Conservation (phyloP, 495 filamentous ascomycete genomes). For the Terfezia boudieri region DNA sequence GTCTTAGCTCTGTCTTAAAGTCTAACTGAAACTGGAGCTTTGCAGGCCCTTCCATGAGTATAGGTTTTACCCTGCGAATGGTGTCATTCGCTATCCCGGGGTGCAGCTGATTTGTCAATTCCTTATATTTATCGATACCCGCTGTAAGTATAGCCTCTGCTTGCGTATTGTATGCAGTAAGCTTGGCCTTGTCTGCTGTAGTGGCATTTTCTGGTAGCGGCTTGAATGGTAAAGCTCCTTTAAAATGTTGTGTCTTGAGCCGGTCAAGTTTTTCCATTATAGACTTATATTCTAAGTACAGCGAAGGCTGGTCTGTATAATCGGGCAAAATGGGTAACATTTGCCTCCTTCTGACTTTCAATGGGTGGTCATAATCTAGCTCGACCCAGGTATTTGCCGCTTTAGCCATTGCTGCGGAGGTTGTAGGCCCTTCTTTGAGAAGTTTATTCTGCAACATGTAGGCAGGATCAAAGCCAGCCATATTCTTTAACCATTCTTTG, state of each 20-base stretch:
- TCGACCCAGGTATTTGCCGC: neutral
- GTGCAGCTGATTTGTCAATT: neutral
- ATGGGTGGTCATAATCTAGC: neutral
- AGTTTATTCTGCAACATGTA: neutral
- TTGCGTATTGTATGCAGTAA: neutral
- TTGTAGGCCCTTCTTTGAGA: neutral
- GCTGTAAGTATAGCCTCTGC: neutral
- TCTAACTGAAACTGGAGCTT: no score
- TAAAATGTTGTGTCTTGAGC: neutral
- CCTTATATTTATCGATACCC: neutral
- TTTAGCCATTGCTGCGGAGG: neutral
- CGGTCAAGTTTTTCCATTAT: neutral
- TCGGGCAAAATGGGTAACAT: neutral
- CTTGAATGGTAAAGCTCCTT: no score
- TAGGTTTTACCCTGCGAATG: neutral
- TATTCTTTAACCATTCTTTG: neutral
- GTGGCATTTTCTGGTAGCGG: no score
- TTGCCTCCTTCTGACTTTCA: neutral
- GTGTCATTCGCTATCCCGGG: neutral
- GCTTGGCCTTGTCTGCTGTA: neutral
- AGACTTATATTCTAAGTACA: neutral
- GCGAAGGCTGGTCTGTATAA: neutral
- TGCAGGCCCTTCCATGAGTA: neutral
- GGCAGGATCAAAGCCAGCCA: neutral
- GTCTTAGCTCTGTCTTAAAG: neutral